phyloP scores from a whole-genome alignment of 2,329 filamentous ascomycete genomes.

The Penicillium sp. region DNA sequence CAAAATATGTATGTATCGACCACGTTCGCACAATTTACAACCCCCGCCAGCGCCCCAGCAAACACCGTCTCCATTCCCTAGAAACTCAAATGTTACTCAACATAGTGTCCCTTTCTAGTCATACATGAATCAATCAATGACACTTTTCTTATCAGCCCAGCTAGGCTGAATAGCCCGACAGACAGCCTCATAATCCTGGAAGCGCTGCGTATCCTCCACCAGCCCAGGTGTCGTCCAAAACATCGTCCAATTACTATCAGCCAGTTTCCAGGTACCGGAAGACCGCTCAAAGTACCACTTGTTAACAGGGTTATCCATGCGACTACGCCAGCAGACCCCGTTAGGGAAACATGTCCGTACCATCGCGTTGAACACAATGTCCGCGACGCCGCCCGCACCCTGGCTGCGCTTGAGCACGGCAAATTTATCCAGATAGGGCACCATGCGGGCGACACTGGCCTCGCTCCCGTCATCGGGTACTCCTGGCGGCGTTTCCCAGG shows the following conservation, averaged over 20 bases:
- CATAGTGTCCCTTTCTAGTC: neutral
- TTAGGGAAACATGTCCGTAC: constrained; percentile 81
- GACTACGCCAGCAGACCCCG: constrained; percentile 89
- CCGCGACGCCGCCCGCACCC: constrained; percentile 86
- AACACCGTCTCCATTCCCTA: neutral
- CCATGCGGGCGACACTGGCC: constrained; percentile 60
- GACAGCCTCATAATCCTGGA: constrained; percentile 72
- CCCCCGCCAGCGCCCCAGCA: too few species aligned
- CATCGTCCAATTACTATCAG: constrained; percentile 89
- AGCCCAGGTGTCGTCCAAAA: constrained; percentile 86
- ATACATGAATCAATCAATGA: constrained; percentile 52
- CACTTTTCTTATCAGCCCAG: constrained; percentile 47
- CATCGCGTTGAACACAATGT: constrained; percentile 96
- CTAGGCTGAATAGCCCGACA: constrained; percentile 60
- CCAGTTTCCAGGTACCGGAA: constrained; percentile 76
- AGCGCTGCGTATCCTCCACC: constrained; percentile 52
- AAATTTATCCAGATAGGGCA: constrained; percentile 97
- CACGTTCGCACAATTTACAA: neutral
- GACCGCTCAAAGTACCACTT: constrained; percentile 99
- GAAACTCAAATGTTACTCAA: neutral
- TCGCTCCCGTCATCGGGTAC: constrained; percentile 55
- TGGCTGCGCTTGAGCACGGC: constrained; percentile 86
- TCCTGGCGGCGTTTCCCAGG: constrained; percentile 78
- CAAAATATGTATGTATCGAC: neutral
- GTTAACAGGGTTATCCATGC: constrained; percentile 91